Base-by-base conservation (phyloP, 805 yeast species). In the Metschnikowia reukaufii region DNA sequence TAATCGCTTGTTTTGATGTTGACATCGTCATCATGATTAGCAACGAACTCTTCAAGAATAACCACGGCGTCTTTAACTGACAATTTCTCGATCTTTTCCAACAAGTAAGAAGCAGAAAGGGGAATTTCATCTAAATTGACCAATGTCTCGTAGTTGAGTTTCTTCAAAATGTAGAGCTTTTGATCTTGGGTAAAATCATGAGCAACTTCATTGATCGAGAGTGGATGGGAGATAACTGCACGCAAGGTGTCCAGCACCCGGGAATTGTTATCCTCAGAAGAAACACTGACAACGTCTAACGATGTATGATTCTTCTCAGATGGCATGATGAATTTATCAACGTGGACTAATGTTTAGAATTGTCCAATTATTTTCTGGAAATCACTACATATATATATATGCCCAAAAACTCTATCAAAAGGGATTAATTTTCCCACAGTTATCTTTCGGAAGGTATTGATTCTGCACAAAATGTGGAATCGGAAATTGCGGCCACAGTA, bases 1-100 rank as follows among this genome's bases (percentile, higher is more conserved):
- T 68, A 66, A 31, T 70, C 72, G 1, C 55, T 60, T 1, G 42
- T 50, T 9, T 77, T 73, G 48, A 79, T 68, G 54, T 77, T 78
- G 34, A 72, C 71, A 57, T 80, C 84, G 42, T 67, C 73, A 4
- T 52, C 55, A 52, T 77, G 81, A 15, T 72, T 67, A 1, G 52
- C 66, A 3, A 72, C 48, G 4, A 76, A 72, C 16, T 65, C 62
- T 23, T 61, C 55, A 35, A 81, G 57, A 33, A 77, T 67, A 9
- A 62, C 65, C 1, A 68, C 27, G 0, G 80, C 70, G 33, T 74
- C 76, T 1, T 65, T 71, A 7, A 63, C 55, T 2, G 67, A 43
- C 53, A 73, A 49, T 25, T 55, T 48, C 20, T 61, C 65, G 35
- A 74, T 65, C 50, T 68, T 71, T 29, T 68, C 72, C 46, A 72